Conservation (phyloP, 768 basidiomycete genomes). For the Leccinum aurantiacum region DNA sequence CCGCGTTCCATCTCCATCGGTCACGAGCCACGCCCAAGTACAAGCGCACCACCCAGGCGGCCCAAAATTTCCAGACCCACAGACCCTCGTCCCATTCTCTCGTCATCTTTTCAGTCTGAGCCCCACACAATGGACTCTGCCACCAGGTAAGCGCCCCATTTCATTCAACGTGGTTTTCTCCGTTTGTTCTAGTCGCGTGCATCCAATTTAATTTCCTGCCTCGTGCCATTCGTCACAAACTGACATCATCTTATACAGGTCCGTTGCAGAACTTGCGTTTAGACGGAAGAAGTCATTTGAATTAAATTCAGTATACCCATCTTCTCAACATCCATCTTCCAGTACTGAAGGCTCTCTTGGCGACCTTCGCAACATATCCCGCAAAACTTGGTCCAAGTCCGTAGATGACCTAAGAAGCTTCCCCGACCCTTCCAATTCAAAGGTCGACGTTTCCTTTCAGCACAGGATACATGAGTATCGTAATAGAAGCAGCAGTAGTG, state of each 20-base stretch:
- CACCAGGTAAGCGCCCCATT: slow-evolving; percentile 47
- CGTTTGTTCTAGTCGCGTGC: slow-evolving; percentile 8
- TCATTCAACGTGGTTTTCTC: background rate
- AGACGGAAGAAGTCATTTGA: slow-evolving; percentile 46
- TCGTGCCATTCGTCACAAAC: slow-evolving; percentile 4
- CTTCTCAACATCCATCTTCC: slow-evolving; percentile 33
- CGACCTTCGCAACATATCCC: slow-evolving; percentile 68
- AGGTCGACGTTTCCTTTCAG: slow-evolving; percentile 52
- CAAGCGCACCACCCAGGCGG: slow-evolving; percentile 49
- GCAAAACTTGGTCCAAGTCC: slow-evolving; percentile 76
- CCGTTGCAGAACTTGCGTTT: slow-evolving; percentile 62
- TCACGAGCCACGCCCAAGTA: slow-evolving; percentile 50
- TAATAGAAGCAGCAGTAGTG: slow-evolving; percentile 54
- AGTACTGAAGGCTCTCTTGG: slow-evolving; percentile 45
- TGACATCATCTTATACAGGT: slow-evolving; percentile 43
- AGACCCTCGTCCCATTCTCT: slow-evolving; percentile 73
- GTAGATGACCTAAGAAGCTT: slow-evolving; percentile 74
- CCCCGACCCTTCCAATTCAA: slow-evolving; percentile 34
- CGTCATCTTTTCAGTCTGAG: slow-evolving; percentile 41
- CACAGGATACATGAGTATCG: slow-evolving; percentile 67
- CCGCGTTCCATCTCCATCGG: slow-evolving; percentile 43
- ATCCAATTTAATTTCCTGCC: slow-evolving; percentile 8
- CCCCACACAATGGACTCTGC: slow-evolving; percentile 45
- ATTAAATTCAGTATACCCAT: slow-evolving; percentile 33
- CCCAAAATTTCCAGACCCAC: slow-evolving; percentile 85